These are phyloP conservation scores for Curvularia hawaiiensis DNA, from an alignment of 2,329 filamentous ascomycete species.

Conservation along the genomic window DNA sequence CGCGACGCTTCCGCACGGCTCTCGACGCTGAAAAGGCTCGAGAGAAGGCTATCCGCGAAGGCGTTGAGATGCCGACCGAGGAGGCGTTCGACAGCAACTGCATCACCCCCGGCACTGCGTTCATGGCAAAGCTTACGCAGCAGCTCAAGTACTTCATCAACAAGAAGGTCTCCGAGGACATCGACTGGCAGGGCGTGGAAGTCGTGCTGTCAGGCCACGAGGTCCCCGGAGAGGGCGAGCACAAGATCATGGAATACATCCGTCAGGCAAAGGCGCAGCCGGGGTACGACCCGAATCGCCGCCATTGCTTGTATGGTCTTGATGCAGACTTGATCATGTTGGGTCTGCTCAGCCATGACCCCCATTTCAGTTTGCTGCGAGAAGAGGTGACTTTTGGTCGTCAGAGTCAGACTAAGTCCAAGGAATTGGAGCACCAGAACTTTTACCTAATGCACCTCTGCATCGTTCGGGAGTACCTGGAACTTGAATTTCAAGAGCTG, in stretches of 20 bases:
- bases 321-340: slow-evolving; percentile 99
- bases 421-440: slow-evolving; percentile 97
- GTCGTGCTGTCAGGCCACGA: slow-evolving; percentile 97
- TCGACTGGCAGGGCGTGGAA: slow-evolving; percentile 96
- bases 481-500: slow-evolving; percentile 94
- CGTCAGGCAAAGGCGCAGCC: slow-evolving; percentile 95
- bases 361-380: slow-evolving; percentile 94
- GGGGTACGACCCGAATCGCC: slow-evolving; percentile 88
- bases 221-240: slow-evolving; percentile 96
- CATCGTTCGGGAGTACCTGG: slow-evolving; percentile 95
- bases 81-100: slow-evolving; percentile 98
- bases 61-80: slow-evolving; percentile 91
- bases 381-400: slow-evolving; percentile 98
- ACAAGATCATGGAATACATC: slow-evolving; percentile 99
- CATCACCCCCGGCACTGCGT: slow-evolving; percentile 95
- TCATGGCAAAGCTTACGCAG: slow-evolving; percentile 94
- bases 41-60: slow-evolving; percentile 89
- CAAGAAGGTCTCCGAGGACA: slow-evolving; percentile 97
- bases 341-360: slow-evolving; percentile 94
- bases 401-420: slow-evolving; percentile 83
- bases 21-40: slow-evolving; percentile 87
- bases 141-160: slow-evolving; percentile 98
- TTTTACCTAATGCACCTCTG: slow-evolving; percentile 97
- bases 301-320: slow-evolving; percentile 95
- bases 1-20: slow-evolving; percentile 91